Evolutionary conservation across 2,329 filamentous ascomycete species (phyloP).

Genomic region (Fusarium sp.): DNA sequence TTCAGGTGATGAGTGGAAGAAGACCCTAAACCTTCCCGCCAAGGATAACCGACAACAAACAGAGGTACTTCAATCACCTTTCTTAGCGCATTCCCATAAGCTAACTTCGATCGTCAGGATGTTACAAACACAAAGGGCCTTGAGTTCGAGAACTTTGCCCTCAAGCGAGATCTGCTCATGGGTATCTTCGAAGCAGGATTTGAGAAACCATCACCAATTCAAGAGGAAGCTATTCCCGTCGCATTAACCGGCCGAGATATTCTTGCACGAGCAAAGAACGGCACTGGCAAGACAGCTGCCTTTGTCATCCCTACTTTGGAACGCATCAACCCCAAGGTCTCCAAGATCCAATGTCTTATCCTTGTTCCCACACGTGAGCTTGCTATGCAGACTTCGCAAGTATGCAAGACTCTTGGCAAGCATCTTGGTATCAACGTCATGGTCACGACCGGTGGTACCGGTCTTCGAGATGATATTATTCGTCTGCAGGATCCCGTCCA

Average conservation of each 20-base stretch:
- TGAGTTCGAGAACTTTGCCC: conserved; percentile 96
- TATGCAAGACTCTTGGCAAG: conserved; percentile 98
- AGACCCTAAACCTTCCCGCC: conserved; percentile 75
- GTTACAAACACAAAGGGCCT: conserved; percentile 97
- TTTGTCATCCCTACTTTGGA: conserved; percentile 97
- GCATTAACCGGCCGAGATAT: conserved; percentile 95
- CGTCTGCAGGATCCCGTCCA: conserved; percentile 94
- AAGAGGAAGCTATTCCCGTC: conserved; percentile 98
- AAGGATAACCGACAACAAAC: conserved; percentile 85
- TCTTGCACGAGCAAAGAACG: conserved; percentile 96
- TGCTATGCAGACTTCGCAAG: conserved; percentile 97
- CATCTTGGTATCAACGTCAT: conserved; percentile 98
- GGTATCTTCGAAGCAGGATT: conserved; percentile 99
- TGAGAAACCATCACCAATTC: conserved; percentile 97
- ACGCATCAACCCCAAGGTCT: conserved; percentile 95
- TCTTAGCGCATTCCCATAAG: conserved; percentile 20
- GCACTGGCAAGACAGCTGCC: conserved; percentile 97
- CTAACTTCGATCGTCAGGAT: conserved; percentile 71
- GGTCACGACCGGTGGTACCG: conserved; percentile 98
- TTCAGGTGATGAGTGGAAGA: conserved; percentile 76
- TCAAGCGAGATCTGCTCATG: conserved; percentile 97
- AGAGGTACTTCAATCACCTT: conserved; percentile 65
- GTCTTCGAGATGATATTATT: conserved; percentile 95
- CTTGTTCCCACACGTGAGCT: conserved; percentile 97
- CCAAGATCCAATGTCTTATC: conserved; percentile 96